Evolutionary conservation across 345 rosid genomes (phyloP), one percentile per base, ranked within the genome.

Genomic region (Mercurialis annua): DNA sequence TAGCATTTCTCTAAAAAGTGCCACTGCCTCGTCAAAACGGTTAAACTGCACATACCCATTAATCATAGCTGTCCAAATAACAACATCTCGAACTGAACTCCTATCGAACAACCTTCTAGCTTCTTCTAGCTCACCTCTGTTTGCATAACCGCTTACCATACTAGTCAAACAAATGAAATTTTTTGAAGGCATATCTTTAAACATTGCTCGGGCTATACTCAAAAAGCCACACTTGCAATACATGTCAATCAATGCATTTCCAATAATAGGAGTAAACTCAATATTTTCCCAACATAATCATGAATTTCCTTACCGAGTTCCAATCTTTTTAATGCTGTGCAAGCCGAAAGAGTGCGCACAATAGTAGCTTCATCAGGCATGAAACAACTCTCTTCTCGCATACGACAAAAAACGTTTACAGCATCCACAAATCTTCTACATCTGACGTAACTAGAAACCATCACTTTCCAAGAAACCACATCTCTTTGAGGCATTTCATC

Each of bases 51-150:
- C 90, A 60, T 88, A 88, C 27, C 92, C 97, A 66, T 86, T 87
- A 56, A 90, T 83, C 95, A 90, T 90, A 55, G 85, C 92, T n/a
- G 94, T 90, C 97, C 95, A 88, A 43, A 88, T 76, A 73, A 90
- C 82, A 62, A 88, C 72, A 80, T 88, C 94, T 69, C 68, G 85
- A 4, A 69, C 77, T 3, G 89, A 90, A 76, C 90, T 86, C 80
- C 71, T 81, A 48, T 88, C 90, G 70, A 90, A 90, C 74, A 90
- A 75, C 64, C 74, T 74, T 78, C 90, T 82, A 40, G 90, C 97
- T 42, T 81, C 87, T 44, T 73, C 81, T 50, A 86, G 67, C 58
- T 29, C 72, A 56, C 94, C 87, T 7, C 72, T 69, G 36, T 83
- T 81, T 21, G 77, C 82, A 65, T 86, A 86, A 42, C 94, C 95